Base-by-base conservation (phyloP, 202 grass and related monocot genomes). In the Dendrocalamus latiflorus region DNA sequence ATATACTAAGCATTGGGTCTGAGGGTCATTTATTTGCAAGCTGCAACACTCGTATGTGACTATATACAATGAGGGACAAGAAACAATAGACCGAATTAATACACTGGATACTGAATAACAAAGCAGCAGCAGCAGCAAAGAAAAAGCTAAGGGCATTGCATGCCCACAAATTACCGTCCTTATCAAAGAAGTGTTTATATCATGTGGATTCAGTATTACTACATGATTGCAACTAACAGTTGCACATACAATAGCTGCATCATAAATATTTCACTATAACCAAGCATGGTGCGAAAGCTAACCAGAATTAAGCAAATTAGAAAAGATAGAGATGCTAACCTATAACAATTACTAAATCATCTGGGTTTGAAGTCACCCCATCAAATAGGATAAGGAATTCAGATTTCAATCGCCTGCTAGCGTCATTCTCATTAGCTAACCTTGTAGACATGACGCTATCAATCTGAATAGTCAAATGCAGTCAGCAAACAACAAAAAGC, bases 381-480 rank as follows among this genome's bases (percentile, higher is more conserved):
- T 98, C 95, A 87, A 98, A 98, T 17, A 93, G 93, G 55, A 95
- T 89, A 50, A 98, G 92, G 86, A 98, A 98, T 87, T 98, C 95
- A 50, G 95, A 98, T 87, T 98, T 98, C 74, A 98, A 60, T 62
- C 93, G 85, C 85, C 95, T 91, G 76, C 95, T 98, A 25, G 89
- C 89, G 43, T 98, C 95, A 30, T 98, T 89, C 90, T 98, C 95
- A 47, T 91, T 98, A 76, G 93, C 93, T 85, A 93, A 81, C 65
- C 95, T 95, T 87, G 90, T 72, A 39, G 95, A 98, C 93, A 98
- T 88, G 48, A 98, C 80, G 3, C 95, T 98, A 83, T 98, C 95
- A 83, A 98, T 95, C 95, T 98, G 89, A 26, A 71, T 8, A 68
- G 58, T 72, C 73, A 71, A 94, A 85, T 57, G 17, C 28, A 54